Conservation (phyloP, 2,329 filamentous ascomycete genomes). For the Pseudogymnoascus sp. region DNA sequence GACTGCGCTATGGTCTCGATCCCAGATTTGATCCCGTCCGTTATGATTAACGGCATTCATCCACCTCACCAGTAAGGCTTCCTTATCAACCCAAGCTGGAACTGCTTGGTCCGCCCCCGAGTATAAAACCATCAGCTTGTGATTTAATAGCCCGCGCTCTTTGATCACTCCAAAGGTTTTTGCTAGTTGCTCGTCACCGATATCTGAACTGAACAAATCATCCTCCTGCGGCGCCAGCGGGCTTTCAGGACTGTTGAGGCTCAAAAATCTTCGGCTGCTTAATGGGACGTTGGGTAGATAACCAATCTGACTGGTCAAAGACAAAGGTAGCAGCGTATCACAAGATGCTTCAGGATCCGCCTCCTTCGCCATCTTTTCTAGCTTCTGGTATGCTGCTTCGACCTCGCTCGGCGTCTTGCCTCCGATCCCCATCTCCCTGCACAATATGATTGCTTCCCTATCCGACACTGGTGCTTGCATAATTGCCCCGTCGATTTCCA, state of each 20-base stretch:
- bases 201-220: slow-evolving; percentile 58
- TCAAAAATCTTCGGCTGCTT: slow-evolving; percentile 30
- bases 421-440: slow-evolving; percentile 30
- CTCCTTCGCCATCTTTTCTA: slow-evolving; percentile 32
- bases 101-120: slow-evolving; percentile 40
- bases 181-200: slow-evolving; percentile 40
- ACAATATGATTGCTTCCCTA: slow-evolving; percentile 41
- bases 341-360: slow-evolving; percentile 18
- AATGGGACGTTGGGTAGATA: slow-evolving; percentile 28
- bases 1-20: slow-evolving; percentile 39
- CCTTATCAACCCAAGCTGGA: slow-evolving; percentile 37
- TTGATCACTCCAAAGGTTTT: slow-evolving; percentile 47
- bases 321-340: slow-evolving; percentile 30
- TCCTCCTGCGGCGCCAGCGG: slow-evolving; percentile 48
- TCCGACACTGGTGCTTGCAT: slow-evolving; percentile 58
- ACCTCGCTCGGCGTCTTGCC: slow-evolving; percentile 26
- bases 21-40: slow-evolving; percentile 34
- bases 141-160: slow-evolving; percentile 30
- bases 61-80: slow-evolving; percentile 36
- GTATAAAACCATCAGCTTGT: slow-evolving; percentile 36
- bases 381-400: slow-evolving; percentile 31
- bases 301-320: slow-evolving; percentile 25
- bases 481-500: slow-evolving; percentile 48
- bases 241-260: slow-evolving; percentile 41
- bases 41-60: slow-evolving; percentile 32